phyloP scores from a whole-genome alignment of 768 basidiomycete genomes.

The Tylopilus sp. region DNA sequence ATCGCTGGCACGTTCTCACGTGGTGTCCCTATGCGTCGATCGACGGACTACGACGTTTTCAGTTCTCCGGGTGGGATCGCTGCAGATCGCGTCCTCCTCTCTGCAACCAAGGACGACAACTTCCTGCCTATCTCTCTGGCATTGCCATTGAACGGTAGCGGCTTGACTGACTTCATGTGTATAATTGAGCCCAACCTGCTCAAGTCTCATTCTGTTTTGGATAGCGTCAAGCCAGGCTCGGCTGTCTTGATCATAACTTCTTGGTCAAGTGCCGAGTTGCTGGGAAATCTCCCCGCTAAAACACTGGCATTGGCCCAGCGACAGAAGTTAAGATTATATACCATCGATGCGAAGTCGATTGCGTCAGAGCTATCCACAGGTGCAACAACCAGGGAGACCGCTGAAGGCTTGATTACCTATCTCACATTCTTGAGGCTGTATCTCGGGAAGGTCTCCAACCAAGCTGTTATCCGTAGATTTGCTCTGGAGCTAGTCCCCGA shows the following conservation, averaged over 20 bases:
- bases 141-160: conserved; percentile 54
- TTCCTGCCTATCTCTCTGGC: conserved; percentile 51
- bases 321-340: conserved; percentile 55
- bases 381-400: conserved; percentile 35
- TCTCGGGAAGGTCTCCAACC: conserved; percentile 59
- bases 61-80: conserved; percentile 70
- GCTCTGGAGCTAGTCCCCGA: conserved; percentile 46
- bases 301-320: conserved; percentile 40
- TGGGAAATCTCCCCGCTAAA: conserved; percentile 57
- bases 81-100: conserved; percentile 65
- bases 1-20: conserved; percentile 57
- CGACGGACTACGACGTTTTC: conserved; percentile 72
- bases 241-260: conserved; percentile 69
- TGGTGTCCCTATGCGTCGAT: conserved; percentile 53
- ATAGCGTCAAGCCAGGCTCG: conserved; percentile 62
- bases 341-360: conserved; percentile 54
- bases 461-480: conserved; percentile 50
- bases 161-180: conserved; percentile 65
- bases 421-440: conserved; percentile 85
- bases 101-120: conserved; percentile 39
- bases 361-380: conserved; percentile 34
- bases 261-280: conserved; percentile 75
- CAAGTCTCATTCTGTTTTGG: conserved; percentile 71
- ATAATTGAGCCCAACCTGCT: conserved; percentile 75
- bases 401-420: conserved; percentile 61